These are phyloP conservation scores for Aspergillus sojae DNA, from an alignment of 2,329 filamentous ascomycete species.

Conservation along the genomic window DNA sequence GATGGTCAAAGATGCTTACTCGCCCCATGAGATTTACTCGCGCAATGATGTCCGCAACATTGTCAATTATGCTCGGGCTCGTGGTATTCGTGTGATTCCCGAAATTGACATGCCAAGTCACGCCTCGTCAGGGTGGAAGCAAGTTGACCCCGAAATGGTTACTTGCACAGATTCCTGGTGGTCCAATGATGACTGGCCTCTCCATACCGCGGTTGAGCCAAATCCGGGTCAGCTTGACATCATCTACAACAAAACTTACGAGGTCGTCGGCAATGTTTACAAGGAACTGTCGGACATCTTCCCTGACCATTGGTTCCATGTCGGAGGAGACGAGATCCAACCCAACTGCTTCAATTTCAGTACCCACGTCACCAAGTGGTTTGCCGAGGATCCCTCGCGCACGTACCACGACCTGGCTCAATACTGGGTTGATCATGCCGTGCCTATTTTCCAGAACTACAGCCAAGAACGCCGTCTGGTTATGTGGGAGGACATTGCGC, in stretches of 20 bases:
- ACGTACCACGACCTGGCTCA: conserved; percentile 57
- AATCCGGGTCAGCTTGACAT: conserved; percentile 61
- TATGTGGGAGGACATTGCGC: conserved; percentile 61
- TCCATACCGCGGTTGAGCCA: conserved; percentile 60
- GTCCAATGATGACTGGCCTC: conserved; percentile 60
- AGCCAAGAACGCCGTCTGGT: conserved; percentile 53
- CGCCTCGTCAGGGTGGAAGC: conserved; percentile 58
- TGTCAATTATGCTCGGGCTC: conserved; percentile 55
- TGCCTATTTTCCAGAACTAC: conserved; percentile 54
- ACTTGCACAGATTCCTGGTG: conserved; percentile 62
- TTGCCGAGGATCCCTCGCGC: conserved; percentile 53
- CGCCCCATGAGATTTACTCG: conserved; percentile 50
- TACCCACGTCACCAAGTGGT: conserved; percentile 52
- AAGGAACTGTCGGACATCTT: conserved; percentile 55
- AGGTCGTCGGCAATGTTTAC: conserved; percentile 58
- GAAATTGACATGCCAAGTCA: conserved; percentile 67
- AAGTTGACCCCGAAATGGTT: conserved; percentile 59
- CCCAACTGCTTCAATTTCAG: conserved; percentile 62
- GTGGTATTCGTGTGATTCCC: conserved; percentile 62
- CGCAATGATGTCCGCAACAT: conserved; percentile 47
- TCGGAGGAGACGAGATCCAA: conserved; percentile 60
- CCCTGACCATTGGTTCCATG: conserved; percentile 58
- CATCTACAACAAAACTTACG: conserved; percentile 58
- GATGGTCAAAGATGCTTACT: conserved; percentile 59
- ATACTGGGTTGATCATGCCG: conserved; percentile 56